Evolutionary conservation across 495 filamentous ascomycete genomes (phyloP), one percentile per base, ranked within the genome.

Genomic region (Penicillium lividum): DNA sequence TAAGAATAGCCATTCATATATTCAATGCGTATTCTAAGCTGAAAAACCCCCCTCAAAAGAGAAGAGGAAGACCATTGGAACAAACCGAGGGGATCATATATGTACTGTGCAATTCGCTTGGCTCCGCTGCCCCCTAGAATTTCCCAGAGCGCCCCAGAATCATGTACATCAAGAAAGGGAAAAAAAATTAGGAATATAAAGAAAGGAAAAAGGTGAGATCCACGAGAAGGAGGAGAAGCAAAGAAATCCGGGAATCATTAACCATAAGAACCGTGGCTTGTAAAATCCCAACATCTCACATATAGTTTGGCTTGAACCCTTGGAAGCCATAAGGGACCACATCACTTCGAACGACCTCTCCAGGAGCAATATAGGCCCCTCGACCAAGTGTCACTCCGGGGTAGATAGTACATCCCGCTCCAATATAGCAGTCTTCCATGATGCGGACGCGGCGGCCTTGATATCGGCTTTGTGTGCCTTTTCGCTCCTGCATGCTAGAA

Each of bases 391-490:
- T 70, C 18, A 82, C 76, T 42, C 83, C 84, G 49, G 77, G 88
- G 60, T 93, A 80, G 62, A 98, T 93, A 15, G 87, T 92, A 29
- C 87, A 90, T 61, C 89, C 89, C 16, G 88, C 88, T 18, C 93
- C 93, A 63, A 97, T 87, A 83, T 89, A 93, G 61, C 90, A 92
- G 63, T 97, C 91, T 51, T 93, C 90, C 62, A 90, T 91, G 59
- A 98, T 93, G 15, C 80, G 80, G 52, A 98, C 87, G 7, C 82
- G 80, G 34, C 85, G 84, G 3, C 89, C 93, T 49, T 86, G 71
- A 58, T 89, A 87, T 7, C 83, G 84, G 40, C 91, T 91, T 60
- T 84, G 81, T 52, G 86, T 87, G 4, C 92, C 93, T 56, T 86
- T 83, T 28, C 92, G 80, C 62, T 84, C 81, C 67, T 88, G 83